Percentiles rank a stretch among this genome's conserved stretches.
Evolutionary conservation across 768 basidiomycete genomes (phyloP).

Genomic region (Leucosporidium yakuticum): DNA sequence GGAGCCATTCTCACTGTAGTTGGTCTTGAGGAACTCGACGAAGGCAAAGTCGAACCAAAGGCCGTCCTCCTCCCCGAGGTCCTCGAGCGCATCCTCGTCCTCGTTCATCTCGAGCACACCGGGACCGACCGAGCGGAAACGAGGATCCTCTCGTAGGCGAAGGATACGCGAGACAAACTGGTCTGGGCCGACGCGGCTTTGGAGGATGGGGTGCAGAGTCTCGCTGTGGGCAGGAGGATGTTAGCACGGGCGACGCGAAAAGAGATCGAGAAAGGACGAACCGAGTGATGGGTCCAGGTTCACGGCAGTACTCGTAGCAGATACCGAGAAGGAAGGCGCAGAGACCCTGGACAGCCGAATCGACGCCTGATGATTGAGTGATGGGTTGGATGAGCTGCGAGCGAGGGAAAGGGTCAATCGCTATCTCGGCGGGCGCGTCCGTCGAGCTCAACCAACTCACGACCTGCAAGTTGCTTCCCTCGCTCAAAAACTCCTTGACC

Average conservation of each 20-base stretch:
- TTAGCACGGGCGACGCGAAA: conserved; percentile 7
- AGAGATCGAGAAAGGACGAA: conserved; percentile 42
- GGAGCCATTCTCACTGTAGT: conserved; percentile 64
- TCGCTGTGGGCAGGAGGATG: conserved; percentile 48
- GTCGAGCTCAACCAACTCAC: conserved; percentile 52
- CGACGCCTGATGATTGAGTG: conserved; percentile 78
- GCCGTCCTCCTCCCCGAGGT: conserved; percentile 56
- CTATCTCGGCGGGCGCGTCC: no score
- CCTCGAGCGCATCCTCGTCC: conserved; percentile 30
- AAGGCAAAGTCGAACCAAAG: conserved; percentile 99
- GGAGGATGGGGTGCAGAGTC: conserved; percentile 82
- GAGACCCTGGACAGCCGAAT: conserved; percentile 78
- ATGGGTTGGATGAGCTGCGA: conserved; percentile 85
- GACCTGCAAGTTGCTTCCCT: conserved; percentile 78
- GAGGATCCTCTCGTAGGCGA: conserved; percentile 80
- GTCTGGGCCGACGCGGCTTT: conserved; percentile 76
- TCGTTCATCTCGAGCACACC: conserved; percentile 61
- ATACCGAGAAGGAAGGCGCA: conserved; percentile 86
- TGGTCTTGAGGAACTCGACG: conserved; percentile 97
- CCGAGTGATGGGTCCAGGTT: conserved; percentile 94
- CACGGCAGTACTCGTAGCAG: conserved; percentile 93
- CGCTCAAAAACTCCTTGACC: conserved; percentile 78
- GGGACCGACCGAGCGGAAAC: conserved; percentile 83
- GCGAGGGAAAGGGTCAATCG: background rate
- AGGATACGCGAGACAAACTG: conserved; percentile 79